phyloP scores from a whole-genome alignment of 495 filamentous ascomycete species.

The Bathelium albidoporum region DNA sequence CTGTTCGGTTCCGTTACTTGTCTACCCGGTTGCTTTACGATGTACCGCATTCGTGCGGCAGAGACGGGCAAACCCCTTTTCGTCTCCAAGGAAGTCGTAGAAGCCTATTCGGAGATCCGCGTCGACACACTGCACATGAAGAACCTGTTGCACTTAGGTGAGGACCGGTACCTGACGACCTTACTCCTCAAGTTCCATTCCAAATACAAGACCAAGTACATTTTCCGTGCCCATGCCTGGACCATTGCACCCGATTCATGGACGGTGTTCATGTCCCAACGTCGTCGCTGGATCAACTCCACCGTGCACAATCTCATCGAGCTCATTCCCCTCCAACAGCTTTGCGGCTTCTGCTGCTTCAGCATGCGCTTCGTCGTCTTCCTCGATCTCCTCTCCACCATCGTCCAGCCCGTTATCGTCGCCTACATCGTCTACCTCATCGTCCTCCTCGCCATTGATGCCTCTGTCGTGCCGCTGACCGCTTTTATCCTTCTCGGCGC shows the following conservation, averaged over 20 bases:
- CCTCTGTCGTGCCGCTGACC: conserved; percentile 60
- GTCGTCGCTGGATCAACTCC: conserved; percentile 98
- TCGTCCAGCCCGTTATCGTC: conserved; percentile 86
- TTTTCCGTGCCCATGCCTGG: conserved; percentile 84
- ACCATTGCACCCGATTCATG: conserved; percentile 92
- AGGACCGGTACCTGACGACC: conserved; percentile 94
- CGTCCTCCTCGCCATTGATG: conserved; percentile 51
- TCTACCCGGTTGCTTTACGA: conserved; percentile 93
- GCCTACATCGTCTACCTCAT: conserved; percentile 88
- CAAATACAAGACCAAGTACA: conserved; percentile 96
- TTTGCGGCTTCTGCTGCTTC: conserved; percentile 99
- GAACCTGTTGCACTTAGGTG: conserved; percentile 88
- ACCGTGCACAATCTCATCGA: conserved; percentile 97
- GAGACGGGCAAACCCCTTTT: conserved; percentile 93
- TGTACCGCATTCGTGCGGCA: conserved; percentile 92
- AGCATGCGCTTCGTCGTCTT: conserved; percentile 98
- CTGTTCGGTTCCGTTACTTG: conserved; percentile 96
- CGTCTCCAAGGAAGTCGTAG: conserved; percentile 81
- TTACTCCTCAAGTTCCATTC: conserved; percentile 86
- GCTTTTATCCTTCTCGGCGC: conserved; percentile 84
- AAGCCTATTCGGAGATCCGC: conserved; percentile 77
- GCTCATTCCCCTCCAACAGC: conserved; percentile 80
- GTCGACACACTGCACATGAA: conserved; percentile 99
- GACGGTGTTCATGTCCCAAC: conserved; percentile 90
- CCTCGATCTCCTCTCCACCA: conserved; percentile 79